These are phyloP conservation scores for Pleurostoma richardsiae DNA, from an alignment of 2,329 filamentous ascomycete genomes.

Conservation along the genomic window DNA sequence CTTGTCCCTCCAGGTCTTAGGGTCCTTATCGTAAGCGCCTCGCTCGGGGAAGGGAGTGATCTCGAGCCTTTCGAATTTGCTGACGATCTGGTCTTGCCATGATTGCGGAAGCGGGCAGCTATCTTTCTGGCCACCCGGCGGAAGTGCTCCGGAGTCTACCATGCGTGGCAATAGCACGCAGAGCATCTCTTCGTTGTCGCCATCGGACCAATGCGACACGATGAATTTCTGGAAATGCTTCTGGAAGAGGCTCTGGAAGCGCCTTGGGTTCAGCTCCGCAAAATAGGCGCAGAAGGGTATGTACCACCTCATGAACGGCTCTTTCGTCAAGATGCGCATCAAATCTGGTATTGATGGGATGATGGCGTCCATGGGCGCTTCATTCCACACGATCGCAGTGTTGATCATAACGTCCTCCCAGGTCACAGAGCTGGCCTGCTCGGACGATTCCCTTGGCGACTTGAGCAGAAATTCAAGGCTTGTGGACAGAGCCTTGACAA, in stretches of 20 bases:
- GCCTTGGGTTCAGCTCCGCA: slow-evolving; percentile 64
- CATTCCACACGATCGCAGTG: slow-evolving; percentile 64
- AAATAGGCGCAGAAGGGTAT: slow-evolving; percentile 81
- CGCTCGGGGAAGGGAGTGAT: slow-evolving; percentile 61
- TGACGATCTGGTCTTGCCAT: slow-evolving; percentile 70
- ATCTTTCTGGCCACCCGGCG: slow-evolving; percentile 44
- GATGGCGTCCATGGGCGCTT: slow-evolving; percentile 73
- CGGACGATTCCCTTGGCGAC: slow-evolving; percentile 24
- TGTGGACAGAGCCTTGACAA: slow-evolving; percentile 52
- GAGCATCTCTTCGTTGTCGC: slow-evolving; percentile 60
- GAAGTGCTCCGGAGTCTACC: slow-evolving; percentile 51
- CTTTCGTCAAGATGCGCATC: slow-evolving; percentile 58
- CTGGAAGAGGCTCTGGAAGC: slow-evolving; percentile 75
- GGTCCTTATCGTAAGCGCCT: slow-evolving; percentile 56
- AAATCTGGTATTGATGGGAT: slow-evolving; percentile 65
- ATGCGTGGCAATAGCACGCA: slow-evolving; percentile 66
- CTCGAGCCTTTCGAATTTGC: slow-evolving; percentile 62
- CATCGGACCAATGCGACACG: slow-evolving; percentile 65
- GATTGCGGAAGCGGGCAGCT: slow-evolving; percentile 54
- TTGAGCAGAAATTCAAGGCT: slow-evolving; percentile 45
- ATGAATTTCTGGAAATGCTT: slow-evolving; percentile 84
- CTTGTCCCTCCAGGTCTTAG: slow-evolving; percentile 55
- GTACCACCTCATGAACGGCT: slow-evolving; percentile 67
- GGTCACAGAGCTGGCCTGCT: slow-evolving; percentile 33
- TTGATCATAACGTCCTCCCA: slow-evolving; percentile 56